A percentile compares a stretch with the other conserved stretches of the same genome.
These are phyloP conservation scores for Didymellaceae sp. DNA, from an alignment of 2,329 filamentous ascomycete species.

Conservation along the genomic window DNA sequence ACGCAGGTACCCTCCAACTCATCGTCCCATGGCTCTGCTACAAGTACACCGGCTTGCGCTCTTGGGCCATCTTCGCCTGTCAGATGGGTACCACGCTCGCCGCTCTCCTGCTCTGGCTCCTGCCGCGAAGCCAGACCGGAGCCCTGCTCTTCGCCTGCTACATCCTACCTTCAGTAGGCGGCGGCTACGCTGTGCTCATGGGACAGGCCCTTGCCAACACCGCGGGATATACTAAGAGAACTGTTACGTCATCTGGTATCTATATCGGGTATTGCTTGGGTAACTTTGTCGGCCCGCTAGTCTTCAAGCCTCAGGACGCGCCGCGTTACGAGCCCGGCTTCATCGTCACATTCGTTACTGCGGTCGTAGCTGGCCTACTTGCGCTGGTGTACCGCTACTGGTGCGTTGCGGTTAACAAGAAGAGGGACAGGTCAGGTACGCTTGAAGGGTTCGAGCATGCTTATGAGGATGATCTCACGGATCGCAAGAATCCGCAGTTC, in stretches of 20 bases:
- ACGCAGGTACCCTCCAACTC: conserved; percentile 27
- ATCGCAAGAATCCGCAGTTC: conserved; percentile 38
- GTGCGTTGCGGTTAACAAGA: conserved; percentile 54
- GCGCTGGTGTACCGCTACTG: conserved; percentile 54
- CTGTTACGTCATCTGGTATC: conserved; percentile 54
- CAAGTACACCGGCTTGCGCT: conserved; percentile 24
- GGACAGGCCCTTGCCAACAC: conserved; percentile 57
- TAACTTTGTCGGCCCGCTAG: conserved; percentile 43
- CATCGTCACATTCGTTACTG: conserved; percentile 49
- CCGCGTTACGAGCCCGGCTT: conserved; percentile 49
- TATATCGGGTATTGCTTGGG: conserved; percentile 58
- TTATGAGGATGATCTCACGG: conserved; percentile 60
- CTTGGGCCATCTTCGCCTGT: conserved; percentile 36
- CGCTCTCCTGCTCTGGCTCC: conserved; percentile 41
- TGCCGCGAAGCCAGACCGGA: conserved; percentile 42
- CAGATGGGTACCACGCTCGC: conserved; percentile 50
- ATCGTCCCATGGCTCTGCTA: conserved; percentile 27
- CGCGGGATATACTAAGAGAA: conserved; percentile 55
- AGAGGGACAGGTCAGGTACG: conserved; percentile 51
- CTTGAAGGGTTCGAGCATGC: conserved; percentile 59
- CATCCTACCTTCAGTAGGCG: conserved; percentile 54
- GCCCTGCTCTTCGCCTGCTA: conserved; percentile 56
- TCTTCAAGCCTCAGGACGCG: conserved; percentile 25
- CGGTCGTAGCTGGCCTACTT: conserved; percentile 44
- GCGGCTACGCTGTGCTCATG: conserved; percentile 58